A percentile compares a stretch with the other conserved stretches of the same genome.
Conservation (phyloP, 768 basidiomycete species). For the Gloeophyllum trabeum region DNA sequence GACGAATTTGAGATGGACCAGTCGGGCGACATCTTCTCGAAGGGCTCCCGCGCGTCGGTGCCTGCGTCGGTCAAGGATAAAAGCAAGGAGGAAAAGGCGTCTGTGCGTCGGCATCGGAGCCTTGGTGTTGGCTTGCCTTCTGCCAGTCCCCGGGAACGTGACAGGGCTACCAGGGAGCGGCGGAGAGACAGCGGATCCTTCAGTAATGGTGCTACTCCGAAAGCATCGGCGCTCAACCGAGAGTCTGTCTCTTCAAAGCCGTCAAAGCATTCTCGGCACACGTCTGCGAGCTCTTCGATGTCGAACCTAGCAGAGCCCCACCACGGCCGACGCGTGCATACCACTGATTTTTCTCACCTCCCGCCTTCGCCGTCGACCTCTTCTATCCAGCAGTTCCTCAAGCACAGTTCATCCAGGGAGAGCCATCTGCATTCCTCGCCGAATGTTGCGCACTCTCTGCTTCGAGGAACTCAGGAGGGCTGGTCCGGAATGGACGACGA, state of each 20-base stretch:
- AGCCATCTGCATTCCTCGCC: conserved; percentile 37
- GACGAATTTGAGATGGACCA: conserved; percentile 80
- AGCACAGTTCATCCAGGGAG: conserved; percentile 38
- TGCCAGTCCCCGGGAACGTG: conserved; percentile 15
- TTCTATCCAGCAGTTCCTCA: conserved; percentile 76
- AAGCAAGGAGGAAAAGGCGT: conserved; percentile 27
- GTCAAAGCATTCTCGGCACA: conserved; percentile 45
- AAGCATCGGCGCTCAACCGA: conserved; percentile 6
- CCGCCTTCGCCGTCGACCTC: conserved; percentile 89
- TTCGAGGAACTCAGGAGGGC: conserved; percentile 82
- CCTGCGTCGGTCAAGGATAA: conserved; percentile 22
- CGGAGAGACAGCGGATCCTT: conserved; percentile 19
- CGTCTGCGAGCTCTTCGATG: conserved; percentile 58
- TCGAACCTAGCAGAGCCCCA: conserved; percentile 42
- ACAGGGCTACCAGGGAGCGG: conserved; percentile 38
- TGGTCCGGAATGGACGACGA: conserved; percentile 85
- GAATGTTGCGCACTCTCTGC: conserved; percentile 74
- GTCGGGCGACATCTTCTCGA: conserved; percentile 45
- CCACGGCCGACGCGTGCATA: conserved; percentile 47
- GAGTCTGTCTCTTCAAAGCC: conserved; percentile 3
- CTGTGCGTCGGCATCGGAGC: conserved; percentile 60
- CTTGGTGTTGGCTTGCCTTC: conserved; percentile 43
- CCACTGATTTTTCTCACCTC: conserved; percentile 78
- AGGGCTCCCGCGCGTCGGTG: conserved; percentile 23
- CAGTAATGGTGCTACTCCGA: conserved; percentile 1